Conservation (phyloP, 2,329 filamentous ascomycete genomes). For the Verticillium zaregamsianum region DNA sequence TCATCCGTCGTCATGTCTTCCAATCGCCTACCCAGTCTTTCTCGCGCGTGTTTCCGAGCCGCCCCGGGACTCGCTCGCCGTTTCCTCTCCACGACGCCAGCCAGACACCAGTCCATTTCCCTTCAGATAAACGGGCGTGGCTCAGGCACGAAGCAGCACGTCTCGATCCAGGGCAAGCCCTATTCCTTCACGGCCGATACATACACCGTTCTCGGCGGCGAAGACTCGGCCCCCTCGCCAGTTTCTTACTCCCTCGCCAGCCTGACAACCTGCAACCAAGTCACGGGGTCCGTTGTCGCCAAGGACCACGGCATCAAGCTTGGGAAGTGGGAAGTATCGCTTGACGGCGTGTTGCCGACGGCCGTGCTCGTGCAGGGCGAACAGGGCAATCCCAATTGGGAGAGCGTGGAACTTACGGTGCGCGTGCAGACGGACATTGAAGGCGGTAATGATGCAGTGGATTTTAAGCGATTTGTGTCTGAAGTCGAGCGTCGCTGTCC, state of each 20-base stretch:
- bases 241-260: slow-evolving; percentile 22
- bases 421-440: slow-evolving; percentile 20
- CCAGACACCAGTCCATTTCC: slow-evolving; percentile 11
- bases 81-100: background rate
- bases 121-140: slow-evolving; percentile 18
- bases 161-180: slow-evolving; percentile 19
- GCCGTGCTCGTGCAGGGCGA: slow-evolving; percentile 18
- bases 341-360: slow-evolving; percentile 18
- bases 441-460: slow-evolving; percentile 8
- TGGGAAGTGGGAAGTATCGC: slow-evolving; percentile 19
- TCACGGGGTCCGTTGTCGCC: slow-evolving; percentile 22
- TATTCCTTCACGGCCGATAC: slow-evolving; percentile 21
- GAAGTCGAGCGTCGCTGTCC: slow-evolving; percentile 24
- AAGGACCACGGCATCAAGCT: slow-evolving; percentile 19
- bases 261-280: slow-evolving; percentile 24
- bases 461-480: slow-evolving; percentile 16
- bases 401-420: slow-evolving; percentile 15
- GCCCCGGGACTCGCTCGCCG: background rate
- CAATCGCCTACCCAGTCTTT: background rate
- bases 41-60: background rate
- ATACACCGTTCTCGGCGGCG: slow-evolving; percentile 21
- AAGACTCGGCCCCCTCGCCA: slow-evolving; percentile 21
- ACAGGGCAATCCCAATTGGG: slow-evolving; percentile 24
- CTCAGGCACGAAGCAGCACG: slow-evolving; percentile 16
- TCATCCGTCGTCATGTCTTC: background rate